These are phyloP conservation scores for Stagonosporopsis tanaceti DNA, from an alignment of 2,329 filamentous ascomycete species.

Conservation along the genomic window DNA sequence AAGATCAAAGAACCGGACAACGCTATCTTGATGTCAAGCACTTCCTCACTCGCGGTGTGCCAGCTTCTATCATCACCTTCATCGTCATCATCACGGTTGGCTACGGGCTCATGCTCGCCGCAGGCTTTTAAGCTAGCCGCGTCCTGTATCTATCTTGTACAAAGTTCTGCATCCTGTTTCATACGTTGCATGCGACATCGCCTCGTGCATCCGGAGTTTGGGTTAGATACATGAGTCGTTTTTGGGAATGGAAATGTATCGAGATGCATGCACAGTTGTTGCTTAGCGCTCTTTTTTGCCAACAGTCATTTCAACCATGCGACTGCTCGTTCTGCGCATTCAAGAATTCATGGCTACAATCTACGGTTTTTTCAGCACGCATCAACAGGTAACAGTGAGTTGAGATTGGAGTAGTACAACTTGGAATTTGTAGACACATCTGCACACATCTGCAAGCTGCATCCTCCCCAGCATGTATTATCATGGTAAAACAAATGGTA, in stretches of 20 bases:
- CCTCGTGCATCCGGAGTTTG: slow-evolving; percentile 9
- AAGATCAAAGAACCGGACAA: slow-evolving; percentile 88
- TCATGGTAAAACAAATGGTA: not conserved
- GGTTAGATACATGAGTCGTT: not conserved
- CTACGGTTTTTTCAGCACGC: too few species aligned
- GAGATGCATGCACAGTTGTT: not conserved
- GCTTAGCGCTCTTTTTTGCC: not conserved
- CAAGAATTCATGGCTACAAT: too few species aligned
- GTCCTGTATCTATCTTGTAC: slow-evolving; percentile 1
- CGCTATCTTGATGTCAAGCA: slow-evolving; percentile 91
- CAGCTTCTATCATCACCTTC: slow-evolving; percentile 82
- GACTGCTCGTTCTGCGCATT: too few species aligned
- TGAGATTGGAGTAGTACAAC: too few species aligned
- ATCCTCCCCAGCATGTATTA: not conserved
- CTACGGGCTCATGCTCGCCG: slow-evolving; percentile 86
- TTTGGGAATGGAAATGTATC: not conserved
- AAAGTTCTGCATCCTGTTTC: slow-evolving; percentile 9
- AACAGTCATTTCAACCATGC: not conserved
- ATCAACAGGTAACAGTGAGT: too few species aligned
- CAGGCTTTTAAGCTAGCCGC: slow-evolving; percentile 62
- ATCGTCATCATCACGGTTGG: slow-evolving; percentile 85
- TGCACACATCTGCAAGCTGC: not conserved
- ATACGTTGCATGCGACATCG: slow-evolving; percentile 13
- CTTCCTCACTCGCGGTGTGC: slow-evolving; percentile 93
- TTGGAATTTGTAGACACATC: too few species aligned